Evolutionary conservation across 306 rosid species (phyloP), one percentile per base, ranked within the genome.

Genomic region (Arachis hypogaea): DNA sequence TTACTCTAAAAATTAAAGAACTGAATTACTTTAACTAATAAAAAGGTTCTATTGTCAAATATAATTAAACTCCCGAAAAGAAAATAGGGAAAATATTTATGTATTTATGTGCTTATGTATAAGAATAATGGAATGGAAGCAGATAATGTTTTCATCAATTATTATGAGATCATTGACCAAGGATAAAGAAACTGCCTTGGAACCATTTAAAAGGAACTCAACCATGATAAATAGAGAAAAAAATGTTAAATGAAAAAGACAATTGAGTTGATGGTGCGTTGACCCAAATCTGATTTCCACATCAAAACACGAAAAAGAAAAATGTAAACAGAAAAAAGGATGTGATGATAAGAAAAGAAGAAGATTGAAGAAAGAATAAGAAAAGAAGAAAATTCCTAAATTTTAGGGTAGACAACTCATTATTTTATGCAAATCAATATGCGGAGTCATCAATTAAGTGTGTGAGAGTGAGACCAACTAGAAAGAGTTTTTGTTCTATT

Each of bases 381-480:
- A 69, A 77, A 71, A 82, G 78, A 72, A 82, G 58, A 11, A 5
- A 68, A 69, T 38, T 51, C 58, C 44, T 70, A 16, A 52, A 63
- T 67, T 80, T 81, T 87, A 82, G 72, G 72, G 5, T 79, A 66
- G 80, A 78, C 85, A 78, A 10, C 82, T 83, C 78, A 56, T 63
- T 59, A 56, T 63, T 59, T 41, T 78, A 86, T 77, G 82, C 83
- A 80, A 78, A 76, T 75, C 44, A 33, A 33, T 62, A 76, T 78
- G 88, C 83, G 85, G 87, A 70, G 84, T 88, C 92, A 81, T 77
- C 45, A 63, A 22, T 22, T 22, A 22, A 22, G 28, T 22, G 28
- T 22, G 28, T 22, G 51, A 30, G 61, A 45, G 55, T 62, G 77
- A 80, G 68, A 63, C 66, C 77, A 69, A 78, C 59, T 75, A 78